phyloP scores from a whole-genome alignment of 2,329 filamentous ascomycete species.

The Alternaria rosae region DNA sequence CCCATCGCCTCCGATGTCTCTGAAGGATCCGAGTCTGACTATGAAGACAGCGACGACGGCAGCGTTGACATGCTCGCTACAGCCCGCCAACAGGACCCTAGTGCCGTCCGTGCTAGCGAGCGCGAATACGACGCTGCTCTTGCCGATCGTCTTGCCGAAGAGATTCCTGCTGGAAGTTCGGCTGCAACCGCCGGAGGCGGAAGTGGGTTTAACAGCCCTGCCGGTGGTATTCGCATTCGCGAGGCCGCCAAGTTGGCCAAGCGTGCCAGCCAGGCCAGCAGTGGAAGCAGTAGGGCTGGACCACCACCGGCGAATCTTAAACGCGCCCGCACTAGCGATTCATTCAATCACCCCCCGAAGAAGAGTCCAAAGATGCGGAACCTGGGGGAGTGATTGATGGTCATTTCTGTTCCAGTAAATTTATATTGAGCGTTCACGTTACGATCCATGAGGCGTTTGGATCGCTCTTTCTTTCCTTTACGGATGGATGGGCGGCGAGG shows the following conservation, averaged over 20 bases:
- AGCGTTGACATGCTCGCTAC: slow-evolving; percentile 56
- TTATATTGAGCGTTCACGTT: neutral
- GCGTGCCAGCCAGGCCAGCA: slow-evolving; percentile 7
- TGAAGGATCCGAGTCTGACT: slow-evolving; percentile 22
- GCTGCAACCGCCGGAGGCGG: slow-evolving; percentile 59
- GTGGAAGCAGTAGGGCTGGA: slow-evolving; percentile 22
- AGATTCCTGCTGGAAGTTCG: slow-evolving; percentile 58
- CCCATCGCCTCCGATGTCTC: slow-evolving; percentile 14
- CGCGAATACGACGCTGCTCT: slow-evolving; percentile 57
- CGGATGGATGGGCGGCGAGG: neutral
- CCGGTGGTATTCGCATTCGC: neutral
- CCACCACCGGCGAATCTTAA: slow-evolving; percentile 23
- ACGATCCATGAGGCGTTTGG: neutral
- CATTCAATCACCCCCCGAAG: neutral
- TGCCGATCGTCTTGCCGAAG: slow-evolving; percentile 57
- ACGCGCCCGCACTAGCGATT: slow-evolving; percentile 26
- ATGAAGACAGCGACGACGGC: slow-evolving; percentile 48
- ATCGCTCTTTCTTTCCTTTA: neutral
- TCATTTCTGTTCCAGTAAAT: neutral
- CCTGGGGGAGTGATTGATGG: neutral
- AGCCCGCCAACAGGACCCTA: slow-evolving; percentile 54
- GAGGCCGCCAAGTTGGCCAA: neutral
- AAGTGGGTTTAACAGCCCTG: slow-evolving; percentile 56
- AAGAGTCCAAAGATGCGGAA: slow-evolving; percentile 9
- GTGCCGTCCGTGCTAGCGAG: slow-evolving; percentile 50